A percentile compares a stretch with the other conserved stretches of the same genome.
phyloP scores from a whole-genome alignment of 2,329 filamentous ascomycete genomes.

The Neonectria coccinea region DNA sequence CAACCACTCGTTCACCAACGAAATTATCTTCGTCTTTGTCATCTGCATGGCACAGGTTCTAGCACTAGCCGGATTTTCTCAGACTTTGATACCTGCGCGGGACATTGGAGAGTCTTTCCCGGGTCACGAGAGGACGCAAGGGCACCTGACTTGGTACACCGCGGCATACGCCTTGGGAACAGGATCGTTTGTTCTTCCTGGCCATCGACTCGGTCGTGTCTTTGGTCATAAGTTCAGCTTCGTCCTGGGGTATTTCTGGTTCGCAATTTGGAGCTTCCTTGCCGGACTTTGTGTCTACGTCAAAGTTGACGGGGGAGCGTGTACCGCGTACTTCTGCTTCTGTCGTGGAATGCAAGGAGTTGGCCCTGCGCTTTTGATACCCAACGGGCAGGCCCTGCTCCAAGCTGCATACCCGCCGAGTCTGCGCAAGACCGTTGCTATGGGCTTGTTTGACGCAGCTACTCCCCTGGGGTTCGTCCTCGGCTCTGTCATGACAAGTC shows the following conservation, averaged over 20 bases:
- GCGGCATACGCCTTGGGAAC: conserved; percentile 40
- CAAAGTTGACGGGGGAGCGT: conserved; percentile 20
- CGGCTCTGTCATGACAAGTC: conserved; percentile 42
- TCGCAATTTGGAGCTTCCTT: conserved; percentile 43
- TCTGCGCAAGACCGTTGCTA: conserved; percentile 38
- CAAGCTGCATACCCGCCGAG: conserved; percentile 43
- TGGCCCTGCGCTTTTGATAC: conserved; percentile 39
- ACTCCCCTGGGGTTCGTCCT: conserved; percentile 41
- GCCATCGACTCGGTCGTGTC: conserved; percentile 41
- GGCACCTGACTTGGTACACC: conserved; percentile 42
- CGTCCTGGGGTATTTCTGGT: conserved; percentile 42
- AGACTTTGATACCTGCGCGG: conserved; percentile 40
- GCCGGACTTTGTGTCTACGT: conserved; percentile 39
- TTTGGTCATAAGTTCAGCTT: conserved; percentile 42
- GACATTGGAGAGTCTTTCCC: conserved; percentile 39
- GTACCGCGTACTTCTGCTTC: conserved; percentile 40
- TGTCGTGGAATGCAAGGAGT: conserved; percentile 44
- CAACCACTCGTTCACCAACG: conserved; percentile 42
- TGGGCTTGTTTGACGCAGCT: conserved; percentile 42
- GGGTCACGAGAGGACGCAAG: conserved; percentile 34
- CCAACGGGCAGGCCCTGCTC: conserved; percentile 41
- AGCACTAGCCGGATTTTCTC: conserved; percentile 41
- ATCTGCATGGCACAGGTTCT: conserved; percentile 44
- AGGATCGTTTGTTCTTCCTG: conserved; percentile 37
- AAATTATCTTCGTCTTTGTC: conserved; percentile 39